Evolutionary conservation across 1,139 yeast species (phyloP), one percentile per base, ranked within the genome.

Genomic region (Candida albicans): DNA sequence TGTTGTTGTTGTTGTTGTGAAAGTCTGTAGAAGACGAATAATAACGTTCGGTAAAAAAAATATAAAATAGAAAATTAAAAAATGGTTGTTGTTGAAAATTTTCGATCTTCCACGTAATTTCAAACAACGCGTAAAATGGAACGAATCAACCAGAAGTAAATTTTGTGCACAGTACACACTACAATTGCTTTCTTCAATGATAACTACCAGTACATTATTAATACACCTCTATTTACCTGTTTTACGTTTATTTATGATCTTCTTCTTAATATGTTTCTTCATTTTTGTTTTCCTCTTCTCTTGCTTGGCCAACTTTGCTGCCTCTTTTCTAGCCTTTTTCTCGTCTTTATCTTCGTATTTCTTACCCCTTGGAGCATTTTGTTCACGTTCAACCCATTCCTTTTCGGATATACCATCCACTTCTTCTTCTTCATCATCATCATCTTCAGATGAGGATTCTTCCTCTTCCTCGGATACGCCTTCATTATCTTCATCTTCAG

Each of bases 251-350:
- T 73, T 81, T 6, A 84, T 73, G 35, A 85, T 67, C 61, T 84
- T 85, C 77, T 93, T 93, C 70, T 93, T 93, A 33, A 89, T 67
- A 64, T 87, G 89, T 64, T 95, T 95, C 64, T 93, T 93, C 84
- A 93, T 85, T 64, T 95, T 95, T 4, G 83, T 83, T 59, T 89
- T 84, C 47, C 99, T 77, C 68, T 87, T 90, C 55, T 91, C 98
- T 56, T 85, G 86, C 50, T 89, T 87, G 12, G 83, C 89, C 33
- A 82, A 86, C 61, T 89, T 93, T 15, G 89, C 84, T 22, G 84
- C 86, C 56, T 84, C 85, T 64, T 95, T 95, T 44, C 98, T 77
- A 39, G 81, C 84, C 58, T 85, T 88, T 63, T 91, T 93, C 0
- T 73, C 82, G 22, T 89, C 96, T 58, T 90, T 86, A 58, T 91